These are phyloP conservation scores for Zymoseptoria tritici DNA, from an alignment of 2,329 filamentous ascomycete species.

Conservation along the genomic window DNA sequence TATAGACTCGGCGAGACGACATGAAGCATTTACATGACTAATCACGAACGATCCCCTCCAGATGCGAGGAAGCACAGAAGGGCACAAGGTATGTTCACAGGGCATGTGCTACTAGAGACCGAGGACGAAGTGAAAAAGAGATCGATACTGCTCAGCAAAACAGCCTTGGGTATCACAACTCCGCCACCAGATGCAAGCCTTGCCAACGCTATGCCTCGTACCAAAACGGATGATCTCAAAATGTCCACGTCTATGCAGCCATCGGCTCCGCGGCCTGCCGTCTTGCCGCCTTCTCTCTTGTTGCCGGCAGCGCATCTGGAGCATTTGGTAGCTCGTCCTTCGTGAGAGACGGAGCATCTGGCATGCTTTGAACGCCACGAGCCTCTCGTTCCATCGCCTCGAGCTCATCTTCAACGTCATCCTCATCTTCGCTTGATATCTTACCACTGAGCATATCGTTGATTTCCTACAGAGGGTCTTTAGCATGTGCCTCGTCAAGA, in stretches of 20 bases:
- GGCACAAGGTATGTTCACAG: background rate
- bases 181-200: conserved; percentile 8
- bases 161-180: conserved; percentile 11
- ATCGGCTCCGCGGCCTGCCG: conserved; percentile 18
- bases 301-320: conserved; percentile 21
- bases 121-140: background rate
- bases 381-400: conserved; percentile 67
- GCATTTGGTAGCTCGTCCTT: conserved; percentile 26
- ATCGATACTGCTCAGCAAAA: background rate
- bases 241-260: conserved; percentile 14
- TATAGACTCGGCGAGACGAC: background rate
- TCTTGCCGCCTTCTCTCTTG: conserved; percentile 19
- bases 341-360: conserved; percentile 32
- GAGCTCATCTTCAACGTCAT: conserved; percentile 94
- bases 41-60: background rate
- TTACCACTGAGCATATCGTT: conserved; percentile 81
- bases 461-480: conserved; percentile 58
- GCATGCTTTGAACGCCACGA: conserved; percentile 26
- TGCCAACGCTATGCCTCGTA: background rate
- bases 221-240: background rate
- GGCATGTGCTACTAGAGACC: background rate
- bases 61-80: too few relatives aligned
- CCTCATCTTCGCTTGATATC: conserved; percentile 91
- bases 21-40: background rate
- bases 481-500: background rate